Percentiles rank a stretch among this genome's conserved stretches.
These are phyloP conservation scores for Penicillium malachiteum DNA, from an alignment of 495 filamentous ascomycete species.

Conservation along the genomic window DNA sequence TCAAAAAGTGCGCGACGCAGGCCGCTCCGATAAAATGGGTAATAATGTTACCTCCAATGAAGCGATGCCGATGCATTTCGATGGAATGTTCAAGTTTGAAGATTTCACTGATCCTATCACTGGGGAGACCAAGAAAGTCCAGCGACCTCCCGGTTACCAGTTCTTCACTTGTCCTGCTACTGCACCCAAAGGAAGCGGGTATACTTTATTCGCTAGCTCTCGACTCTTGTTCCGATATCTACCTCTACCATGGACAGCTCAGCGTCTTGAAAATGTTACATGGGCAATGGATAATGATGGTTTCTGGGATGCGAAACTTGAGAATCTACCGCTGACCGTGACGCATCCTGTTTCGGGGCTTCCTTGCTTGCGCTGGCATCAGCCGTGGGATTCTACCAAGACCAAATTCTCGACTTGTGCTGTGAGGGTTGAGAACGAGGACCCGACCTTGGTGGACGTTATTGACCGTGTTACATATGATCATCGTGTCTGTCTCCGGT, in stretches of 20 bases:
- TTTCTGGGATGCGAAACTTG: conserved; percentile 40
- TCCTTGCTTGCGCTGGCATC: conserved; percentile 54
- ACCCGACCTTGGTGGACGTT: conserved; percentile 20
- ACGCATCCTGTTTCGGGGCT: conserved; percentile 40
- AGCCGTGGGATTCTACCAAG: conserved; percentile 51
- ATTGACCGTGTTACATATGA: conserved; percentile 48
- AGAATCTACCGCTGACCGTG: conserved; percentile 48
- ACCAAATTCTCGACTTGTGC: conserved; percentile 48
- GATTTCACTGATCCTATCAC: conserved; percentile 31
- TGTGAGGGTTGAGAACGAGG: conserved; percentile 46
- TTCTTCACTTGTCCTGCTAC: conserved; percentile 51
- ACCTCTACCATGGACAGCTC: conserved; percentile 35
- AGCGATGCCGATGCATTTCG: conserved; percentile 57
- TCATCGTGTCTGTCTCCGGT: conserved; percentile 46
- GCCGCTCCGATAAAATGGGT: conserved; percentile 26
- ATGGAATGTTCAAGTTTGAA: conserved; percentile 53
- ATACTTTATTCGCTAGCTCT: conserved; percentile 53
- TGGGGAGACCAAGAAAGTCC: conserved; percentile 25
- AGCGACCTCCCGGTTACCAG: conserved; percentile 43
- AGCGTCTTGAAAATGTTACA: conserved; percentile 36
- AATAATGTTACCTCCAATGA: conserved; percentile 53
- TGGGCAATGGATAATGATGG: conserved; percentile 43
- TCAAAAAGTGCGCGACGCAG: conserved; percentile 48
- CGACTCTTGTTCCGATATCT: conserved; percentile 51
- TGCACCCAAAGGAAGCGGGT: conserved; percentile 46